Conservation (phyloP, 2,329 filamentous ascomycete species). For the Colletotrichum euphorbiae region DNA sequence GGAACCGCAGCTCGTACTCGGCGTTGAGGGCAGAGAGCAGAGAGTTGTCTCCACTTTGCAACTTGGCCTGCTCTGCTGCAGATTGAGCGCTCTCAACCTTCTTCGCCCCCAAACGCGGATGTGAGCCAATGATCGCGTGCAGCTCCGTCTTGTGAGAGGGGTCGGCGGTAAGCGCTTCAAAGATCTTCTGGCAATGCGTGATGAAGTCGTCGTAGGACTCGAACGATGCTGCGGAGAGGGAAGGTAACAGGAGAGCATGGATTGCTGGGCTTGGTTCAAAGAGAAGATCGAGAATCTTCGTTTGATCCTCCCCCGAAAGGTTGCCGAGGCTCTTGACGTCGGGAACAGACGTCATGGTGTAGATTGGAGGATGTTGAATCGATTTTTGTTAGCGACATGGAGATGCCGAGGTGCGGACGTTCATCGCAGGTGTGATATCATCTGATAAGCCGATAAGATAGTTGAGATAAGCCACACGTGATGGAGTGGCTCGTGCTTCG, state of each 20-base stretch:
- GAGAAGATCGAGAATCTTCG: constrained; percentile 76
- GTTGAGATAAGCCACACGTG: constrained; percentile 16
- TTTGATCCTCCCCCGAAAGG: constrained; percentile 66
- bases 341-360: constrained; percentile 61
- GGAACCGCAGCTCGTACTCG: constrained; percentile 84
- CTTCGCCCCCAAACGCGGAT: constrained; percentile 85
- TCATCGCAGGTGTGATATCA: constrained; percentile 19
- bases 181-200: constrained; percentile 70
- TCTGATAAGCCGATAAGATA: constrained; percentile 28
- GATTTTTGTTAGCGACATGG: neutral
- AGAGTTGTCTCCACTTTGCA: constrained; percentile 67
- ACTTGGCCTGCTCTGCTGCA: constrained; percentile 81
- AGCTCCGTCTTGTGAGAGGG: constrained; percentile 64
- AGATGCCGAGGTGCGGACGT: neutral
- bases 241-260: constrained; percentile 76
- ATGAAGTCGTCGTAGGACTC: constrained; percentile 77
- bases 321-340: constrained; percentile 65
- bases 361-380: neutral
- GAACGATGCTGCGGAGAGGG: constrained; percentile 69
- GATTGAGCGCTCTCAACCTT: constrained; percentile 87
- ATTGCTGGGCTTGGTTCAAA: constrained; percentile 86
- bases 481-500: constrained; percentile 32
- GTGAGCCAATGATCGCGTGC: constrained; percentile 79
- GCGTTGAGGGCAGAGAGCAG: constrained; percentile 76
- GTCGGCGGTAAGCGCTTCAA: constrained; percentile 69